Evolutionary conservation across 768 basidiomycete species (phyloP).

Genomic region (Rhizopogon vinicolor): DNA sequence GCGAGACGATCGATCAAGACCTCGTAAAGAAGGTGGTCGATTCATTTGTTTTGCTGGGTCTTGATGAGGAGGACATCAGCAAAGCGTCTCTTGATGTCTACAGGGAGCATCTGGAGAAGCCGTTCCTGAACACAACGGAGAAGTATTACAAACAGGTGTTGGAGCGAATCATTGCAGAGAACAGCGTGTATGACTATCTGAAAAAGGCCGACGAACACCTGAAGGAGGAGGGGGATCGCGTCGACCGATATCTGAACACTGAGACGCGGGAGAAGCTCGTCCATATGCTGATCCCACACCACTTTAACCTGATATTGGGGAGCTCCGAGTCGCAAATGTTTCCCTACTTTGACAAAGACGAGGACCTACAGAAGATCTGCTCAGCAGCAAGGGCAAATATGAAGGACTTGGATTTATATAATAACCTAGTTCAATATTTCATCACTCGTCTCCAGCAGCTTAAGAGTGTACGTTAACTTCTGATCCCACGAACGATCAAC

Average conservation of each 20-base stretch:
- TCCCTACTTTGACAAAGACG: slow-evolving; percentile 90
- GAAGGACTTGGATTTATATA: slow-evolving; percentile 63
- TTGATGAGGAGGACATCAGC: slow-evolving; percentile 90
- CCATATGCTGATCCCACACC: slow-evolving; percentile 84
- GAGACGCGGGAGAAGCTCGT: slow-evolving; percentile 80
- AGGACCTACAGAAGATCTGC: slow-evolving; percentile 83
- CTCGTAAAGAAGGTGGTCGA: slow-evolving; percentile 94
- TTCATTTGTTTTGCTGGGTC: slow-evolving; percentile 89
- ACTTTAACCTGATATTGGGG: slow-evolving; percentile 83
- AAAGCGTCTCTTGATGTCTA: slow-evolving; percentile 93
- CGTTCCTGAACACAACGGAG: slow-evolving; percentile 87
- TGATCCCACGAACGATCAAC: slow-evolving; percentile 5
- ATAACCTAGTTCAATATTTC: slow-evolving; percentile 57
- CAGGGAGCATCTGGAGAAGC: slow-evolving; percentile 82
- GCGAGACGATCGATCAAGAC: slow-evolving; percentile 88
- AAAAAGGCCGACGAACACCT: slow-evolving; percentile 92
- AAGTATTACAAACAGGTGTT: slow-evolving; percentile 92
- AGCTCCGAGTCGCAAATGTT: slow-evolving; percentile 87
- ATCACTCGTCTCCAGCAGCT: slow-evolving; percentile 68
- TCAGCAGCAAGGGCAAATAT: slow-evolving; percentile 79
- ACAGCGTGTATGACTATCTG: slow-evolving; percentile 90
- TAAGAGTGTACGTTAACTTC: slow-evolving; percentile 46
- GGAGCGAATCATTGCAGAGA: slow-evolving; percentile 81
- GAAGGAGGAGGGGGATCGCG: slow-evolving; percentile 91
- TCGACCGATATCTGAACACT: slow-evolving; percentile 89